Evolutionary conservation across 208 protist species (phyloP), one percentile per base, ranked within the genome.

Genomic region (Wallacemonas collosoma): DNA sequence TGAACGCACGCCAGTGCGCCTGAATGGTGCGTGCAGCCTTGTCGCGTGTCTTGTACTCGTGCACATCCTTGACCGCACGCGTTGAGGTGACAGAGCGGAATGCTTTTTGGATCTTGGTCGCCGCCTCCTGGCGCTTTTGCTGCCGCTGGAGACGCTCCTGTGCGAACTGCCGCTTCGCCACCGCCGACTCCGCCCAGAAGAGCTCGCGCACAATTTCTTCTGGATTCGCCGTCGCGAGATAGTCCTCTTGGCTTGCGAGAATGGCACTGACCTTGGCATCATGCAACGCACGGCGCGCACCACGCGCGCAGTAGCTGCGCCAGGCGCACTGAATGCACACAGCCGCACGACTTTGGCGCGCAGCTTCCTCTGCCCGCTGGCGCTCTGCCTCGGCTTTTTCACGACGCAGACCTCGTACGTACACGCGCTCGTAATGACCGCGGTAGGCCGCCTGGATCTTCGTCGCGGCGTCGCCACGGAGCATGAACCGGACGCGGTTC

Each of bases 401-500:
- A 41, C 73, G 66, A n/a, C 75, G 68, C 51, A 96, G 53, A 3
- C 84, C 80, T 38, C 85, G 81, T 47, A 79, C 86, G 71, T 88
- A 93, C 26, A 85, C 68, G 3, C 92, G 83, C 69, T 92, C 88
- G 81, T 92, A 92, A 81, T 93, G 71, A 17, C 92, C 89, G 38
- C 89, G 80, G 68, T 94, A 96, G 57, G 81, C 39, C 5, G 83
- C 80, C 68, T 96, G 92, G 47, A 96, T 95, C 57, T 80, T 79
- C 48, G 77, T 83, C 2, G 89, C 86, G 2, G 92, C 87, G 35
- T 43, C 41, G 68, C 83, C 55, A 1, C 82, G 81, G 62, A 63
- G 54, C 3, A 83, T 47, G 68, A 91, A 93, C 35, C 80, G 81
- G 9, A 71, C 80, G 17, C 77, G 76, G 57, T 81, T 77, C 3